Evolutionary conservation across 2,329 filamentous ascomycete genomes (phyloP).

Genomic region (Rutstroemia sp.): DNA sequence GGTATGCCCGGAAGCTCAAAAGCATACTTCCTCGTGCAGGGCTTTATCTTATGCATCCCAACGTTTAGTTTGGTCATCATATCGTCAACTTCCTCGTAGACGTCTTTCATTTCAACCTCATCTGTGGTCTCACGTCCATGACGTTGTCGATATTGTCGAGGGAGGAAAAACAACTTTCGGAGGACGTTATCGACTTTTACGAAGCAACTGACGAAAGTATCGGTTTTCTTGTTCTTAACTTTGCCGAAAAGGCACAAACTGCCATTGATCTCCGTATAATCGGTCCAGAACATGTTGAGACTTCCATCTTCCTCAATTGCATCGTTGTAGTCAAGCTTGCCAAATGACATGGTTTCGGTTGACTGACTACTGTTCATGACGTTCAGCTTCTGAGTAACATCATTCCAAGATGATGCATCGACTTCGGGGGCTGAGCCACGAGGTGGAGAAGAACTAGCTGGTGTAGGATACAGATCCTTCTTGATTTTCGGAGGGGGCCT

Average conservation of each 20-base stretch:
- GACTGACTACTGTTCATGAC: conserved; percentile 70
- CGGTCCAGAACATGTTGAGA: conserved; percentile 91
- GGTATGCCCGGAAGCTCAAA: conserved; percentile 87
- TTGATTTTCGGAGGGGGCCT: conserved; percentile 69
- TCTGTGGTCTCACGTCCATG: conserved; percentile 60
- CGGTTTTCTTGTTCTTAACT: conserved; percentile 79
- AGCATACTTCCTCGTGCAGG: conserved; percentile 83
- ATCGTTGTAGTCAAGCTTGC: conserved; percentile 76
- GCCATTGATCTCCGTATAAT: conserved; percentile 89
- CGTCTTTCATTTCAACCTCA: conserved; percentile 77
- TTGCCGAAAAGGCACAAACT: conserved; percentile 94
- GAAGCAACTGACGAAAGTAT: conserved; percentile 80
- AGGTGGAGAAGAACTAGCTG: conserved; percentile 68
- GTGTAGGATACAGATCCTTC: conserved; percentile 63
- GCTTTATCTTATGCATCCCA: conserved; percentile 87
- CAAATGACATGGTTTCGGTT: conserved; percentile 54
- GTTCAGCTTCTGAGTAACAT: conserved; percentile 78
- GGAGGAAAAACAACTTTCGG: conserved; percentile 87
- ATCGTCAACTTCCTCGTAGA: conserved; percentile 81
- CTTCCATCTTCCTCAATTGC: conserved; percentile 92
- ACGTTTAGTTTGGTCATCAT: conserved; percentile 86
- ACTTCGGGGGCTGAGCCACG: conserved; percentile 52
- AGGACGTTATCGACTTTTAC: conserved; percentile 93
- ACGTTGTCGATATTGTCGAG: conserved; percentile 63
- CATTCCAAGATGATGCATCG: conserved; percentile 82